Conservation (phyloP, 371 early-diverging fungal genomes). For the Rhizopus delemar region DNA sequence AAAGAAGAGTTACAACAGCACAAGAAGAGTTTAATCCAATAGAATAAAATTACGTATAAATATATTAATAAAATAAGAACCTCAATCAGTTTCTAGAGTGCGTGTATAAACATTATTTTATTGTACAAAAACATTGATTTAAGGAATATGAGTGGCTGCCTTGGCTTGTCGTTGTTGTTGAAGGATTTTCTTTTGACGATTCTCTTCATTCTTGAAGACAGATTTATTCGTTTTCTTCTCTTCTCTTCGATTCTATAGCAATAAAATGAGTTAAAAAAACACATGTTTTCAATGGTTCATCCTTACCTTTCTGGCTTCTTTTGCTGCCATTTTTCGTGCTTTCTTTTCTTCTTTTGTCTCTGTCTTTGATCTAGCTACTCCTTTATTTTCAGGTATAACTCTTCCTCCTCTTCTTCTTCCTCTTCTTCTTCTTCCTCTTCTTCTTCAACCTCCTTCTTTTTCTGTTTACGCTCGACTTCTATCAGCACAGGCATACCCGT, state of each 20-base stretch:
- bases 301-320: constrained; percentile 71
- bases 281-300: constrained; percentile 3
- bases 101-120: neutral
- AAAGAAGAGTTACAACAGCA: constrained; percentile 78
- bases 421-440: constrained; percentile 30
- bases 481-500: constrained; percentile 67
- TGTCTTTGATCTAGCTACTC: constrained; percentile 64
- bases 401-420: constrained; percentile 50
- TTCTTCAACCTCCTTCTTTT: constrained; percentile 16
- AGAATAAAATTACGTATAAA: too few relatives aligned
- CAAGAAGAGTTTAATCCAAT: constrained; percentile 17
- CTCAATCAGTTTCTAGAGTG: too few relatives aligned
- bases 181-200: constrained; percentile 51
- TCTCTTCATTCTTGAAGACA: constrained; percentile 71
- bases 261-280: constrained; percentile 18
- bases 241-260: constrained; percentile 53
- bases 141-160: constrained; percentile 49
- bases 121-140: constrained; percentile 3
- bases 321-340: constrained; percentile 80
- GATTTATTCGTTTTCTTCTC: constrained; percentile 77
- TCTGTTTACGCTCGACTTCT: constrained; percentile 46
- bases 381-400: constrained; percentile 52
- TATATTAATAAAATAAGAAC: neutral
- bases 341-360: constrained; percentile 91
- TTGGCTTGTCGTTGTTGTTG: constrained; percentile 54